Base-by-base conservation (phyloP, 1,139 yeast species). In the Diutina mesorugosa region DNA sequence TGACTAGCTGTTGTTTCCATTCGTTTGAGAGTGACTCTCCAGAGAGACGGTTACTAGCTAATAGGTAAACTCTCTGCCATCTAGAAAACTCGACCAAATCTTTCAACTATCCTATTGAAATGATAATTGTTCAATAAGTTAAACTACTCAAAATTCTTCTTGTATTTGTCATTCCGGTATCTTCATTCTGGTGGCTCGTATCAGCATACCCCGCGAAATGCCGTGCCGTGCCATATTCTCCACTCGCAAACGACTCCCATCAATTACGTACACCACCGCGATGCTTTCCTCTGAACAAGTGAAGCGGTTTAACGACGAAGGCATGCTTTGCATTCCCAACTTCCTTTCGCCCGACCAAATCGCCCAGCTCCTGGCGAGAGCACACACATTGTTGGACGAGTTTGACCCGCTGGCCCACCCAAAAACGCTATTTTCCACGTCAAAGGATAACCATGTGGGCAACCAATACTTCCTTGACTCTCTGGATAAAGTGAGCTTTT, bases 391-490 rank as follows among this genome's bases (percentile, higher is more conserved):
- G 30, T 72, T 86, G 54, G 62, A 67, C 0, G 72, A 74, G 6
- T 77, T 87, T 56, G 83, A 85, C 60, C 63, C 84, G 6, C 65
- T 70, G 2, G 68, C 70, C n/a, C 95, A 87, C 63, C 95, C 95
- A 12, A 69, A 79, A 67, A 87, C 93, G 45, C 79, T 77, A 64
- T 87, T 87, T 73, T 81, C 83, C 56, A 87, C 95, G 1, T 81
- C 79, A 2, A 81, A 78, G 32, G 81, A 79, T 47, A 79, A 75
- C 56, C 93, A 86, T 64, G 77, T 87, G 53, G 93, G 95, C 1
- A 93, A 87, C 66, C 75, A 79, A 41, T 87, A 87, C 67, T 87
- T 87, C 66, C 70, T 87, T 55, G 77, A 80, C 51, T 84, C 91
- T 2, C 76, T 89, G 0, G 87, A 87, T 63, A 86, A 87, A 61